Percentiles rank a stretch among this genome's conserved stretches.
Evolutionary conservation across 768 basidiomycete genomes (phyloP).

Genomic region (Termitomyces bulborhizus): DNA sequence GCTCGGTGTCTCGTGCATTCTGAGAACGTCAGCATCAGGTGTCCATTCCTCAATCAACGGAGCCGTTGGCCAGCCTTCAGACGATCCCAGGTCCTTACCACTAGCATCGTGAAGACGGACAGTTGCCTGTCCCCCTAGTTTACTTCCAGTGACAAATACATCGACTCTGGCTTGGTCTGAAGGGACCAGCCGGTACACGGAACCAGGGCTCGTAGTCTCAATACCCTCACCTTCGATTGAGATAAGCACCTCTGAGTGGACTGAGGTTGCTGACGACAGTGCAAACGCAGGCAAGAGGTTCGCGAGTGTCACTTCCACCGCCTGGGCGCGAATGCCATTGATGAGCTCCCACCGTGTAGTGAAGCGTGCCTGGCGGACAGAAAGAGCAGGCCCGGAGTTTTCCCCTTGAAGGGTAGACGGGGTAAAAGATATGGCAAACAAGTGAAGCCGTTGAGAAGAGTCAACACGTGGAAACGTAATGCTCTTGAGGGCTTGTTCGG

Average conservation of each 20-base stretch:
- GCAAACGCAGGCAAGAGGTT: conserved; percentile 38
- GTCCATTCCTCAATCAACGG: conserved; percentile 36
- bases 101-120: conserved; percentile 25
- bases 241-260: conserved; percentile 26
- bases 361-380: conserved; percentile 37
- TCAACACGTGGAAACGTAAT: conserved; percentile 35
- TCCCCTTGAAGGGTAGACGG: conserved; percentile 16
- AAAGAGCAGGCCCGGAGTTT: conserved; percentile 22
- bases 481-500: conserved; percentile 30
- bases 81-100: conserved; percentile 29
- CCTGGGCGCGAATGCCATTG: conserved; percentile 32
- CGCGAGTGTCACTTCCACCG: conserved; percentile 44
- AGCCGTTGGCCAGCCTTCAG: conserved; percentile 29
- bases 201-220: conserved; percentile 34
- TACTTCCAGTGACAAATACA: conserved; percentile 36
- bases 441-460: conserved; percentile 30
- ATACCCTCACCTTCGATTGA: conserved; percentile 32
- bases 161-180: conserved; percentile 46
- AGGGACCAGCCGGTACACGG: conserved; percentile 39
- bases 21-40: conserved; percentile 26
- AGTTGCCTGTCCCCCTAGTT: conserved; percentile 21
- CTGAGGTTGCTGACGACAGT: conserved; percentile 21
- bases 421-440: conserved; percentile 40
- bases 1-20: conserved; percentile 43
- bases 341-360: conserved; percentile 40